These are phyloP conservation scores for Leccinum arenicola DNA, from an alignment of 768 basidiomycete genomes.

Conservation along the genomic window DNA sequence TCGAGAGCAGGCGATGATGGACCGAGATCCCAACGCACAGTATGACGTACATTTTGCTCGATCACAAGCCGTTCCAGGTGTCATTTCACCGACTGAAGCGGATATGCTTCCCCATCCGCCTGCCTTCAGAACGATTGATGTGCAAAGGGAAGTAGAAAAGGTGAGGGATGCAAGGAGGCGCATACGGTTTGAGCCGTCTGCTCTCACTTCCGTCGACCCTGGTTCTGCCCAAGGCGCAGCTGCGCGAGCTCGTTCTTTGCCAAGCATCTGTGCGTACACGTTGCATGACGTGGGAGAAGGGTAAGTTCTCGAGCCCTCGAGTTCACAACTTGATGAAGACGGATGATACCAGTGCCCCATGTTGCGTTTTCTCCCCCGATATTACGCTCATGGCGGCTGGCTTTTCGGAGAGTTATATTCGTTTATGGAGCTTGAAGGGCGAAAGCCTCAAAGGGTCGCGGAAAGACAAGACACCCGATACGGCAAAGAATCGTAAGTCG, in stretches of 20 bases:
- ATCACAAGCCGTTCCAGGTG: conserved; percentile 49
- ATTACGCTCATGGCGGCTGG: conserved; percentile 92
- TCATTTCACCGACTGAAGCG: conserved; percentile 59
- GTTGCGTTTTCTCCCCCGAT: conserved; percentile 86
- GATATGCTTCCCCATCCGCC: conserved; percentile 83
- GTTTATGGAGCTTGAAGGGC: conserved; percentile 93
- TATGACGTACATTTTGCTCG: conserved; percentile 59
- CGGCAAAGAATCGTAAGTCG: conserved; percentile 67
- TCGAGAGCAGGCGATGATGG: conserved; percentile 77
- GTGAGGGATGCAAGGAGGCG: conserved; percentile 90
- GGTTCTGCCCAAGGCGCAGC: conserved; percentile 57
- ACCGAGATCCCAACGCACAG: conserved; percentile 63
- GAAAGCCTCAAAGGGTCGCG: conserved; percentile 77
- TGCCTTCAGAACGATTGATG: conserved; percentile 80
- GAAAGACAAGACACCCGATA: conserved; percentile 68
- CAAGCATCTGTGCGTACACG: conserved; percentile 94
- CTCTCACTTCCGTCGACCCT: conserved; percentile 52
- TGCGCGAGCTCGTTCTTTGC: conserved; percentile 61
- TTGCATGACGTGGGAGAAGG: conserved; percentile 94
- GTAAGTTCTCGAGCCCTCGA: conserved; percentile 42
- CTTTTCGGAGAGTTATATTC: conserved; percentile 92
- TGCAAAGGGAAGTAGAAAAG: conserved; percentile 86
- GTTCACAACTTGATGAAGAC: conserved; percentile 9
- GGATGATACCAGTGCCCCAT: conserved; percentile 59
- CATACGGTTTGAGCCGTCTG: conserved; percentile 82